A percentile compares a stretch with the other conserved stretches of the same genome.
Evolutionary conservation across 345 rosid species (phyloP).

Genomic region (Pseudoturritis turrita): DNA sequence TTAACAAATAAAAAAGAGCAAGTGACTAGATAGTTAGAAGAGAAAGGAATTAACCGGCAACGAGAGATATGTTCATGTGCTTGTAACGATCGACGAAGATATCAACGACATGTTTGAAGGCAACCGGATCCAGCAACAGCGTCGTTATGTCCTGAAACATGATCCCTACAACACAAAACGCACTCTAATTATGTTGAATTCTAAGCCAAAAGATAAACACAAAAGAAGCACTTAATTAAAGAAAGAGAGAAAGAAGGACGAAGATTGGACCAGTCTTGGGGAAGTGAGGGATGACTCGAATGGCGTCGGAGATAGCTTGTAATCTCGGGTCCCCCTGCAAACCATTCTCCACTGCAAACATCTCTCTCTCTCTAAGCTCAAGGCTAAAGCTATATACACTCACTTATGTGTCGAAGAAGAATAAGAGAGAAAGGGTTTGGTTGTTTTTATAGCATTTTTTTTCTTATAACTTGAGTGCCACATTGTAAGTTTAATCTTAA

Average conservation of each 20-base stretch:
- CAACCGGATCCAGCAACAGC: constrained; percentile 77
- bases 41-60: constrained; percentile 56
- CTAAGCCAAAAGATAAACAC: background rate
- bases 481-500: too few relatives aligned
- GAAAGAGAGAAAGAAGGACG: background rate
- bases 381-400: background rate
- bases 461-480: too few relatives aligned
- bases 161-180: constrained; percentile 48
- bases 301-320: constrained; percentile 34
- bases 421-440: background rate
- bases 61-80: constrained; percentile 80
- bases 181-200: background rate
- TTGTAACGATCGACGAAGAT: constrained; percentile 93
- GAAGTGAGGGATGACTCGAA: constrained; percentile 39
- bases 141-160: constrained; percentile 98
- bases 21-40: background rate
- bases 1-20: background rate
- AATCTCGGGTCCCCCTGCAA: constrained; percentile 34
- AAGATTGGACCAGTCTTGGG: constrained; percentile 25
- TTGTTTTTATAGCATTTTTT: constrained; percentile 15
- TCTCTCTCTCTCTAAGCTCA: background rate
- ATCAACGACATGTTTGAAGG: constrained; percentile 81
- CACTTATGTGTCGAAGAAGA: background rate
- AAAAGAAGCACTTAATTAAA: too few relatives aligned
- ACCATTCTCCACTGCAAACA: constrained; percentile 37